phyloP scores from a whole-genome alignment of 78 protist genomes.

The Creolimax fragrantissima region DNA sequence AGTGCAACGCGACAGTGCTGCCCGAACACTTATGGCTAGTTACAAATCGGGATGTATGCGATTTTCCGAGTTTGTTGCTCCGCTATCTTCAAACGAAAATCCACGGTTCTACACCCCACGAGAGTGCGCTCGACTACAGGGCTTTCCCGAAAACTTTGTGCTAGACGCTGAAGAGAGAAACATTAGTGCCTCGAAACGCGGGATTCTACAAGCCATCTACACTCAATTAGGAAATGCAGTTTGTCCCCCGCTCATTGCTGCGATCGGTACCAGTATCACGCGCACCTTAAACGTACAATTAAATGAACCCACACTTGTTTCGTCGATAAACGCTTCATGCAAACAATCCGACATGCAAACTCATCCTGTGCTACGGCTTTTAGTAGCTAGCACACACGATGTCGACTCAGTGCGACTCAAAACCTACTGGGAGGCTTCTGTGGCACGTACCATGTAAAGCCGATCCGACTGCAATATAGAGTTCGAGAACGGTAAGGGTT shows the following conservation, averaged over 20 bases:
- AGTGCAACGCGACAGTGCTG: background rate
- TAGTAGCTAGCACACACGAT: too few species aligned
- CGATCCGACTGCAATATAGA: too few species aligned
- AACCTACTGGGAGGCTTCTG: too few species aligned
- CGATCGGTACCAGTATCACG: background rate
- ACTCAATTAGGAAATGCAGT: background rate
- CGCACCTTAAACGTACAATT: too few species aligned
- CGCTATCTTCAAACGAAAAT: background rate
- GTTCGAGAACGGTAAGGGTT: too few species aligned
- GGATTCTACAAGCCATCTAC: background rate
- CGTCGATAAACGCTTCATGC: too few species aligned
- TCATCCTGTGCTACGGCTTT: too few species aligned
- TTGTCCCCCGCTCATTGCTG: background rate
- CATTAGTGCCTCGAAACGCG: background rate
- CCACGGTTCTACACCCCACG: background rate
- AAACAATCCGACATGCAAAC: too few species aligned
- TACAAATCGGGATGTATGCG: background rate
- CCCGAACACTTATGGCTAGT: background rate
- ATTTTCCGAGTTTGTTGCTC: background rate
- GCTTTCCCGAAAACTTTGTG: background rate
- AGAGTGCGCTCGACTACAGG: conserved; percentile 1
- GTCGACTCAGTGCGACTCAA: too few species aligned
- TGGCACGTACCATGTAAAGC: too few species aligned
- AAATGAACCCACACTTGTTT: too few species aligned
- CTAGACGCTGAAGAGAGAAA: background rate